Conservation (phyloP, 2,329 filamentous ascomycete genomes). For the Cordyceps javanica region DNA sequence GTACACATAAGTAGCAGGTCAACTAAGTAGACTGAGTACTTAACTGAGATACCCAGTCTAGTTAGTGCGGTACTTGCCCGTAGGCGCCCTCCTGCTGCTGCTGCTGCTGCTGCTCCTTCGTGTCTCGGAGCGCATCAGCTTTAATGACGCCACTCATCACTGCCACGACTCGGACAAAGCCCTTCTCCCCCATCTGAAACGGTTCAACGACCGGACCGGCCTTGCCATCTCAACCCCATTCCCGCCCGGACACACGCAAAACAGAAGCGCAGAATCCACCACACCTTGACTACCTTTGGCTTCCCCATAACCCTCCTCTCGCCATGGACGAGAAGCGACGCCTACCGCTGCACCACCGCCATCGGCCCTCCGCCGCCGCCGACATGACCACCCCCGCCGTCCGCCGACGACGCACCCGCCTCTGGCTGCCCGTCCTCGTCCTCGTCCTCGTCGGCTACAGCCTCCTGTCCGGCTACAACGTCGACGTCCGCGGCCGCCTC, state of each 20-base stretch:
- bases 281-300: not conserved
- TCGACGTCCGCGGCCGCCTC: not conserved
- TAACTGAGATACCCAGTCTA: no score
- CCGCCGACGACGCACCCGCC: slow-evolving; percentile 20
- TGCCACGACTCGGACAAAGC: no score
- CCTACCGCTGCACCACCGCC: slow-evolving; percentile 13
- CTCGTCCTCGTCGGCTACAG: slow-evolving; percentile 20
- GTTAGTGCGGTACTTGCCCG: no score
- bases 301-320: not conserved
- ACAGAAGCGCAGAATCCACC: not conserved
- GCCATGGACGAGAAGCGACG: slow-evolving; percentile 28
- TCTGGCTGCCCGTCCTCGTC: slow-evolving; percentile 19
- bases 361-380: slow-evolving; percentile 16
- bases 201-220: no score
- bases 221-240: no score
- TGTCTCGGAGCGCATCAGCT: not conserved
- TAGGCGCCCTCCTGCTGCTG: no score
- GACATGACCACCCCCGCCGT: slow-evolving; percentile 11
- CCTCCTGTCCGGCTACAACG: slow-evolving; percentile 9
- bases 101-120: no score
- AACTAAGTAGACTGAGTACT: no score
- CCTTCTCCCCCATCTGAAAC: no score
- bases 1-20: no score
- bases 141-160: no score
- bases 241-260: no score